Base-by-base conservation (phyloP, 2,329 filamentous ascomycete species). In the Exophiala sp. region DNA sequence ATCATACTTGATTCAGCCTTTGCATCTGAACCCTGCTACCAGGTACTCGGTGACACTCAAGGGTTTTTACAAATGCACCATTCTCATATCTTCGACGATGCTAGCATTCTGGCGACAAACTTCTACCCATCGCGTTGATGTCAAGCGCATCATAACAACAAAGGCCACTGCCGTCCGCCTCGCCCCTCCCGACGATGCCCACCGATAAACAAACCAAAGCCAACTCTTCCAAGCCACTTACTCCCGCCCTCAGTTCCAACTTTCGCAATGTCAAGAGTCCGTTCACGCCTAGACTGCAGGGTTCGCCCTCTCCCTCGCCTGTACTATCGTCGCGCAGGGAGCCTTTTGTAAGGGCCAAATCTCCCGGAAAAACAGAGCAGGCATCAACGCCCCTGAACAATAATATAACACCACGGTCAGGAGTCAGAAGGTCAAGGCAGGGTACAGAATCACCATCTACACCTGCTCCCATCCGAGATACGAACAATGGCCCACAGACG, bases 321-420 rank as follows among this genome's bases (percentile, higher is more conserved):
- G 64, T 66, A 53, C 64, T 66, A 42, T 64, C 66, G 64, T 67
- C 62, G 20, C 42, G 39, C 39, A 48, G 43, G 38, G 55, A 57
- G 36, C 50, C 55, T 34, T 59, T 57, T 21, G 55, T 58, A 21
- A 51, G 58, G 36, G 52, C 58, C 11, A 52, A 42, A 16, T 61
- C 60, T 3, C 61, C 60, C 5, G 54, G 53, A 4, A 60, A 62
- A 47, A 39, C 35, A 65, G 68, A 65, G 62, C 65, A 55, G 82
- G 86, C 47, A 78, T 82, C 56, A 66, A 77, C 41, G 78, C 80
- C 41, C 76, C 72, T 90, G 41, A 83, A 71, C 69, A 80, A 73
- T 68, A 91, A 89, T 68, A 75, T 91, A 66, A 95, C 91, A 3
- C 89, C 90, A 47, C 83, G 91, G 61, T 90, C 90, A 7, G 87